Base-by-base conservation (phyloP, 805 yeast genomes). In the Ogataea pignaliae region DNA sequence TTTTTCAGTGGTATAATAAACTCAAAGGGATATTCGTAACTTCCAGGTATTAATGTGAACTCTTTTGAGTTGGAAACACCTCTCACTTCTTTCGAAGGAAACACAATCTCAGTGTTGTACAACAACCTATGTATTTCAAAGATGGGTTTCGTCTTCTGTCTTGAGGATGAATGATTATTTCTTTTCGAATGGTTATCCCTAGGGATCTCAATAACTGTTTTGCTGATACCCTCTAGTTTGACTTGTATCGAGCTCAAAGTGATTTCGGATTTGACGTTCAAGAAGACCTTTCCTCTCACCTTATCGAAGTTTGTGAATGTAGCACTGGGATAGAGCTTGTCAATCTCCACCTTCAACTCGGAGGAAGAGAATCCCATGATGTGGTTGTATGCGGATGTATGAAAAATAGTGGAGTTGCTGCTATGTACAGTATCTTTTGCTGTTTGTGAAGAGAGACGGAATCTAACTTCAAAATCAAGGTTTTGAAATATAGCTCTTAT, bases 11-110 rank as follows among this genome's bases (percentile, higher is more conserved):
- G 80, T 21, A 75, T 65, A 51, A 54, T 63, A 57, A 68, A 76
- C 44, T 64, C 65, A 52, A 78, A 78, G 7, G 78, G 76, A 47
- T 75, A 76, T 1, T 60, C 55, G 53, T 78, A 77, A 26, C 65
- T 68, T 0, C 83, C 83, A 0, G 81, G 77, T 3, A 72, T 59
- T 45, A 77, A 58, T 0, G 76, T 72, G 47, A 71, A 71, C 46
- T 69, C 77, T 45, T 68, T 67, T 10, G 72, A 64, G 34, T 54
- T 61, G 26, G 75, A 64, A 1, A 73, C 76, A 38, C 63, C 56
- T 17, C 78, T 57, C 11, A 76, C 68, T 41, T 76, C 72, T 12
- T 64, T 67, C 0, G 83, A 78, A 2, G 82, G 83, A 44, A 78
- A 78, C 21, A 78, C 75, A 0, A 76, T 67, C 26, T 53, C 44